Base-by-base conservation (phyloP, 192 early-diverging fungal genomes). In the Paraglomus brasilianum region DNA sequence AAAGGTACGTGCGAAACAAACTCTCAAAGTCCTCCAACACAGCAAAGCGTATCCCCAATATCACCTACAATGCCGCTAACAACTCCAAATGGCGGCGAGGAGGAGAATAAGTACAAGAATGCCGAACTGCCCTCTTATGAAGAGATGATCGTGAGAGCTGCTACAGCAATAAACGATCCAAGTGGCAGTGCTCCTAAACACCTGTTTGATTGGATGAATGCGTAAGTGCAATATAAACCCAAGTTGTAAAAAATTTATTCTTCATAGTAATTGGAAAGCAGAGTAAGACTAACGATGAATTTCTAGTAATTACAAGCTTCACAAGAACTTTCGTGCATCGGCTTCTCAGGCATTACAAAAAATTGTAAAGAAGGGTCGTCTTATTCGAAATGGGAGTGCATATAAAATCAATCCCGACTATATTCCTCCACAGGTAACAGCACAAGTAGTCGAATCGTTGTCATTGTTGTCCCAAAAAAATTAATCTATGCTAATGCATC, bases 91-190 rank as follows among this genome's bases (percentile, higher is more conserved):
- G 30, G 30, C 30, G 30, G 30, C 3, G 30, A 30, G 30, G 30
- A 30, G 3, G 30, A 30, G 3, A 30, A 30, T 30, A 30, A 30
- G 30, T 30, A 2, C 30, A 30, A 30, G 30, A 30, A 30, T 17
- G 50, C 46, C 44, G 78, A 80, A 44, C 41, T 82, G 44, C 81
- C 81, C 10, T 77, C 78, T 10, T 82, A 82, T 39, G 81, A 82
- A 48, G 81, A 82, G 50, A 82, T 82, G 81, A 82, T 82, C 24
- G 79, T 76, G n/a, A 77, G 72, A 71, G 81, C 81, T 10, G 70
- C 80, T 17, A 67, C 65, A 1, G 70, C 76, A 11, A 67, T 82
- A n/a, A 71, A 61, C 19, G 67, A 79, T 51, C 76, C 77, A 1
- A 61, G 44, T 11, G 81, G 81, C 5, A 80, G 76, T 38, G 73